Percentiles rank a stretch among this genome's conserved stretches.
These are phyloP conservation scores for Nannizziopsis barbatae DNA, from an alignment of 2,329 filamentous ascomycete species.

Conservation along the genomic window DNA sequence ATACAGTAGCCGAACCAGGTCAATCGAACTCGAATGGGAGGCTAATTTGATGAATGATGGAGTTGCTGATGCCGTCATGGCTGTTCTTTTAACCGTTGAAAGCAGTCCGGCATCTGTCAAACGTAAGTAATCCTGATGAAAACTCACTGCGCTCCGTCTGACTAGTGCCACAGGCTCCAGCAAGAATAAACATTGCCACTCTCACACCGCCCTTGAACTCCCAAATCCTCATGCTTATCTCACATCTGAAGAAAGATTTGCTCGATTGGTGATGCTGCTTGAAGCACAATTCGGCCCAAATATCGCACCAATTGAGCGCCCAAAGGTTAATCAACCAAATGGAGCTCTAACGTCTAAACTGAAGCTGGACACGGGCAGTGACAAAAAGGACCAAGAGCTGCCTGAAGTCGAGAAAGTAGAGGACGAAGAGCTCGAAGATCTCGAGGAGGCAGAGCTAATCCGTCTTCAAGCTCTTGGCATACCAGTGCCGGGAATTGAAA, in stretches of 20 bases:
- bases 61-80: slow-evolving; percentile 94
- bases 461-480: slow-evolving; percentile 74
- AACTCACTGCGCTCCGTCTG: slow-evolving; percentile 9
- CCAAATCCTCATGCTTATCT: slow-evolving; percentile 65
- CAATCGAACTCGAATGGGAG: slow-evolving; percentile 91
- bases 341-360: slow-evolving; percentile 16
- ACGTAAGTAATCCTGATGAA: slow-evolving; percentile 43
- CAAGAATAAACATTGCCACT: slow-evolving; percentile 46
- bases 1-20: slow-evolving; percentile 58
- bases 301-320: slow-evolving; percentile 63
- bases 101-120: slow-evolving; percentile 91
- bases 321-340: slow-evolving; percentile 37
- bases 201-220: slow-evolving; percentile 31
- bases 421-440: slow-evolving; percentile 39
- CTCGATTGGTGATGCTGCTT: slow-evolving; percentile 85
- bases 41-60: slow-evolving; percentile 96
- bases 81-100: slow-evolving; percentile 82
- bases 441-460: slow-evolving; percentile 58
- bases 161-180: slow-evolving; percentile 40
- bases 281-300: slow-evolving; percentile 93
- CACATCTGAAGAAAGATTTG: slow-evolving; percentile 62
- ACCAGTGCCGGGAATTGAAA: slow-evolving; percentile 76
- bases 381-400: slow-evolving; percentile 12
- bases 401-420: slow-evolving; percentile 22
- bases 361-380: slow-evolving; percentile 16